Percentiles rank a stretch among this genome's conserved stretches.
These are phyloP conservation scores for Cordyceps militaris DNA, from an alignment of 2,329 filamentous ascomycete genomes.

Conservation along the genomic window DNA sequence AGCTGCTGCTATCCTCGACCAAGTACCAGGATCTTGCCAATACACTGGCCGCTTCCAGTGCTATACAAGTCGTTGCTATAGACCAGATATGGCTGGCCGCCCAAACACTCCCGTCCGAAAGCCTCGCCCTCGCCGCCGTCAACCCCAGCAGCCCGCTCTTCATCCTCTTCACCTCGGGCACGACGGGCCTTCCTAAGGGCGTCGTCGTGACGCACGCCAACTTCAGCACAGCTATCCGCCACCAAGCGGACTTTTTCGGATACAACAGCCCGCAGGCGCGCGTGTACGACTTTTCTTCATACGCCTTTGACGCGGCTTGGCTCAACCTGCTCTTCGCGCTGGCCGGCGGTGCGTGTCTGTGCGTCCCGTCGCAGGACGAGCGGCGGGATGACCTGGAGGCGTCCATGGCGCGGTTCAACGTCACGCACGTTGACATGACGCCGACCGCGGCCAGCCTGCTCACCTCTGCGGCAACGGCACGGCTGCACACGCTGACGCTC, in stretches of 20 bases:
- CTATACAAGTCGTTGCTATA: background rate
- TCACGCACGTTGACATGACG: slow-evolving; percentile 11
- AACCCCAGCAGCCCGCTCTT: slow-evolving; percentile 11
- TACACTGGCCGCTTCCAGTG: background rate
- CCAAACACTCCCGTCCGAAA: background rate
- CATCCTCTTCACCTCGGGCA: slow-evolving; percentile 48
- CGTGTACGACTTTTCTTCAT: slow-evolving; percentile 12
- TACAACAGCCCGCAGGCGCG: background rate
- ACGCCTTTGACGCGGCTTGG: slow-evolving; percentile 12
- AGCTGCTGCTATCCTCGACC: slow-evolving; percentile 18
- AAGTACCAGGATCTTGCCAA: slow-evolving; percentile 9
- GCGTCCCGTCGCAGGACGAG: slow-evolving; percentile 12
- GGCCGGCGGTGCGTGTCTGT: slow-evolving; percentile 7
- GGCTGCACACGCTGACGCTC: background rate
- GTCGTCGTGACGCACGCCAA: slow-evolving; percentile 29
- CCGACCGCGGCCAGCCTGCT: slow-evolving; percentile 4
- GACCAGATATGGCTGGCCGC: background rate
- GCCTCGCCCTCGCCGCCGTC: background rate
- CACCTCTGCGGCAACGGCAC: background rate
- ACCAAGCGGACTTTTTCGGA: slow-evolving; percentile 9
- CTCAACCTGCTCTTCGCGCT: slow-evolving; percentile 8
- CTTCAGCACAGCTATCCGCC: slow-evolving; percentile 13
- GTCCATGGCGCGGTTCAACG: slow-evolving; percentile 10
- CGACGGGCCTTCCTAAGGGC: slow-evolving; percentile 44
- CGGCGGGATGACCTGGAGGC: slow-evolving; percentile 4